Evolutionary conservation across 2,329 filamentous ascomycete genomes (phyloP).

Genomic region (Talaromyces piceae): DNA sequence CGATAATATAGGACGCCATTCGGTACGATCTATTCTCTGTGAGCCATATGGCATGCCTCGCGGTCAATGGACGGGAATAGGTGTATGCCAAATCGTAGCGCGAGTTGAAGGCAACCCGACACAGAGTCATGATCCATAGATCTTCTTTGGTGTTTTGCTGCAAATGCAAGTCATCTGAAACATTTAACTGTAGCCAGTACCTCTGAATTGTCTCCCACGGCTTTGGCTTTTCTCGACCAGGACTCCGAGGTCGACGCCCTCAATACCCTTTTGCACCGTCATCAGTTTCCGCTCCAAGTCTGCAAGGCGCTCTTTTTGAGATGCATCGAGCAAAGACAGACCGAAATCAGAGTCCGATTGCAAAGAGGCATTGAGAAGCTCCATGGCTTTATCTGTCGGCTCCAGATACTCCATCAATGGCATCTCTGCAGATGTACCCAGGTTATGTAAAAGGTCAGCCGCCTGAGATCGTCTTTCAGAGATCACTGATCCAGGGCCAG

Average conservation of each 20-base stretch:
- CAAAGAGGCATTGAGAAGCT: constrained; percentile 25
- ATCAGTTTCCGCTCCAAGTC: constrained; percentile 25
- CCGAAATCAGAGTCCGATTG: constrained; percentile 20
- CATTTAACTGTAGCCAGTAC: not conserved
- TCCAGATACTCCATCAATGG: constrained; percentile 24
- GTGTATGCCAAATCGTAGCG: not conserved
- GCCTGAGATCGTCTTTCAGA: constrained; percentile 24
- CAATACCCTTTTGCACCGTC: constrained; percentile 25
- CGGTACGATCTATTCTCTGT: not conserved
- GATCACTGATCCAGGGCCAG: constrained; percentile 14
- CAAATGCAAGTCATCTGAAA: too few relatives aligned
- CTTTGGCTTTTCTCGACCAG: constrained; percentile 16
- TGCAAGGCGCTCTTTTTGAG: constrained; percentile 20
- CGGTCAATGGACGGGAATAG: not conserved
- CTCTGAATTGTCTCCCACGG: not conserved
- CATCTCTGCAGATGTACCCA: constrained; percentile 22
- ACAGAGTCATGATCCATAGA: too few relatives aligned
- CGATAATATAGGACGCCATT: not conserved
- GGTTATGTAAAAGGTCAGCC: constrained; percentile 20
- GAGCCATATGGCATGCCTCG: not conserved
- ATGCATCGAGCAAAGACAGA: constrained; percentile 21
- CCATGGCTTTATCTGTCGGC: constrained; percentile 25
- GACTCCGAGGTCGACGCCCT: constrained; percentile 26
- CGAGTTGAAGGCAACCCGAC: not conserved
- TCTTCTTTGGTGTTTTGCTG: too few relatives aligned